These are phyloP conservation scores for Scheffersomyces titani DNA, from an alignment of 1,139 yeast species.

Conservation along the genomic window DNA sequence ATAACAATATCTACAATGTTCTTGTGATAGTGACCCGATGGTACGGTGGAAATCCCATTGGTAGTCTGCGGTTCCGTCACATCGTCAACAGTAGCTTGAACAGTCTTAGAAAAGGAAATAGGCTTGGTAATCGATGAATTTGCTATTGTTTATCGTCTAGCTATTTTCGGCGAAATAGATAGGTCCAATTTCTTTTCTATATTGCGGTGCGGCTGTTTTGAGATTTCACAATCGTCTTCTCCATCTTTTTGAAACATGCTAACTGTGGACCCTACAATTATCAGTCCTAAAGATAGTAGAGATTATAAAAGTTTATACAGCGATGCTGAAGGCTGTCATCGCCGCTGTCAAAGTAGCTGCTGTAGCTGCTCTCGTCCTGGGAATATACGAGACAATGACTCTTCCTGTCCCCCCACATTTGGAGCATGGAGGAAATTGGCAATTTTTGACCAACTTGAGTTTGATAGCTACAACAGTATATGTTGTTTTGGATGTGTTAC, in stretches of 20 bases:
- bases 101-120: slow-evolving; percentile 26
- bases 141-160: neutral
- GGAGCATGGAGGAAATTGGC: slow-evolving; percentile 21
- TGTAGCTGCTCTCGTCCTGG: slow-evolving; percentile 7
- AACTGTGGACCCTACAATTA: neutral
- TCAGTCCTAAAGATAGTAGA: neutral
- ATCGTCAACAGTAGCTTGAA: slow-evolving; percentile 56
- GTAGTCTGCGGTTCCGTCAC: slow-evolving; percentile 64
- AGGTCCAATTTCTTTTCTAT: no score
- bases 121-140: neutral
- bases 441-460: slow-evolving; percentile 23
- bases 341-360: neutral
- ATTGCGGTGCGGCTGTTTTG: neutral
- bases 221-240: neutral
- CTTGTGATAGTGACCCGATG: slow-evolving; percentile 67
- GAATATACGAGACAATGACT: slow-evolving; percentile 14
- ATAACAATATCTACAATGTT: slow-evolving; percentile 49
- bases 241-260: neutral
- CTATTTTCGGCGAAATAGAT: neutral
- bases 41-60: slow-evolving; percentile 72
- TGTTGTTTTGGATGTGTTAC: slow-evolving; percentile 5
- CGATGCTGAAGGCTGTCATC: neutral
- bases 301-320: neutral
- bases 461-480: slow-evolving; percentile 14
- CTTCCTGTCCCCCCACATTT: slow-evolving; percentile 20